Conservation (phyloP, 306 rosid species). For the Erythrophleum fordii region DNA sequence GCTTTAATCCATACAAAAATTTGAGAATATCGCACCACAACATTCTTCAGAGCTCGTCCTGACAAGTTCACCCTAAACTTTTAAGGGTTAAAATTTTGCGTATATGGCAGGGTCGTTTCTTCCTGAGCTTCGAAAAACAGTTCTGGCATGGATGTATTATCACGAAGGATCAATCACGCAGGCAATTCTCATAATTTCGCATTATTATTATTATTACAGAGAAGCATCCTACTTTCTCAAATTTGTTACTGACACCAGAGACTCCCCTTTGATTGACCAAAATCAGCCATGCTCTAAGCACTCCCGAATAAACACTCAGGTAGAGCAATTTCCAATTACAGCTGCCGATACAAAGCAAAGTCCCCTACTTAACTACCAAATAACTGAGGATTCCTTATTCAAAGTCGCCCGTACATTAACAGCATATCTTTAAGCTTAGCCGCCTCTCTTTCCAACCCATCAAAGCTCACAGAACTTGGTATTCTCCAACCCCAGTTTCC, state of each 20-base stretch:
- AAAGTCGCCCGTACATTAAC: conserved; percentile 77
- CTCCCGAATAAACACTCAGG: neutral
- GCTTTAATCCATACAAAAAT: neutral
- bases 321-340: conserved; percentile 11
- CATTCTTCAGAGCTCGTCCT: neutral
- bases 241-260: neutral
- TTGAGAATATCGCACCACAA: neutral
- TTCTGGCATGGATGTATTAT: too few species aligned
- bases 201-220: neutral
- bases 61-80: neutral
- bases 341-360: conserved; percentile 17
- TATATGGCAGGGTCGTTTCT: too few species aligned
- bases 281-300: conserved; percentile 9
- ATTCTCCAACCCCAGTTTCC: conserved; percentile 98
- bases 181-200: neutral
- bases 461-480: conserved; percentile 68
- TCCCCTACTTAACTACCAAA: conserved; percentile 26
- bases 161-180: too few species aligned
- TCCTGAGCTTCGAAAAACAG: too few species aligned
- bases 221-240: conserved; percentile 24
- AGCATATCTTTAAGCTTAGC: conserved; percentile 61
- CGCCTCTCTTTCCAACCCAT: conserved; percentile 72
- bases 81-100: too few species aligned
- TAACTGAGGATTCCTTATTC: conserved; percentile 33
- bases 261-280: conserved; percentile 25